Evolutionary conservation across 2,329 filamentous ascomycete genomes (phyloP), one percentile per base, ranked within the genome.

Genomic region (Sporothrix schenckii): DNA sequence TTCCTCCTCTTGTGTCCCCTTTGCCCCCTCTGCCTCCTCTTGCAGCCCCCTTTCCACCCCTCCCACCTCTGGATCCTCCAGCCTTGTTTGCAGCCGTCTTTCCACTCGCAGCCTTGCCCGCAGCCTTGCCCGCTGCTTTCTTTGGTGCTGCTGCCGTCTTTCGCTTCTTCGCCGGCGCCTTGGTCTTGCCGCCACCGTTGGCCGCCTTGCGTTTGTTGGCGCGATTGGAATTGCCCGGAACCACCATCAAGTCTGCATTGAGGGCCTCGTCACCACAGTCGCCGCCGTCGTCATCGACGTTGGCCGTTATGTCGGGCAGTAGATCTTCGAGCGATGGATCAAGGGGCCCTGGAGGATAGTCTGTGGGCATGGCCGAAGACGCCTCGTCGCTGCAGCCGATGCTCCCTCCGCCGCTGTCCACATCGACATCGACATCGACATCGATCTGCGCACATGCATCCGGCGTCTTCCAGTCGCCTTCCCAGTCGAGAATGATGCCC

Each of bases 391-490:
- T 34, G 7, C 16, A 10, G 34, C 53, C 13, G n/a, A n/a, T 13
- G n/a, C 30, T 5, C 19, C 21, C 66, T n/a, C 49, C 49, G 11
- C n/a, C 24, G 13, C 19, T 52, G 27, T 13, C 19, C n/a, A 27
- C 44, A 14, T 44, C 14, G 41, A 16, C 34, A 34, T 34, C 14
- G 41, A 44, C 41, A 10, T 53, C 44, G 30, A 13, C 30, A 16
- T 27, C 44, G 30, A 71, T 49, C n/a, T 53, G 34, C 4, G 58
- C 30, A 30, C 34, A 41, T 5, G 16, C 61, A 3, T 66, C 53
- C 7, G 70, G 68, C 1, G 58, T 34, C 24, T 50, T 61, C 70
- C 70, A 69, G 53, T 69, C 61, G 4, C 53, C 53, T 13, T 71
- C 66, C 67, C 70, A 71, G 1, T n/a, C 1, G 19, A 54, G 3